Evolutionary conservation across 148 eudicot genomes (phyloP).

Genomic region (Limonium bicolor): DNA sequence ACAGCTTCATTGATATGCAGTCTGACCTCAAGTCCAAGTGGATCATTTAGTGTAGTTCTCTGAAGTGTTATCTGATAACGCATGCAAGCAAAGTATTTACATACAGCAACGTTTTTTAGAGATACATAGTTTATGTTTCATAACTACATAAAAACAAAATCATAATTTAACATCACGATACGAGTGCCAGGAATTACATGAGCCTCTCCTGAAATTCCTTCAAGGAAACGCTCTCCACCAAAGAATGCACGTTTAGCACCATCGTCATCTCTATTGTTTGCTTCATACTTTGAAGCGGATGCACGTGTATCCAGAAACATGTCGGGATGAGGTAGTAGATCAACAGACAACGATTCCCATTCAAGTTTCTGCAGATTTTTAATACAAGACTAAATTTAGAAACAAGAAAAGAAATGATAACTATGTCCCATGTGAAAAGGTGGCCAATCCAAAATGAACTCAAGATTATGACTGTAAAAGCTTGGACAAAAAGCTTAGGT

Average conservation of each 20-base stretch:
- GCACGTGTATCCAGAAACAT: constrained; percentile 67
- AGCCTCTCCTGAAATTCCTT: constrained; percentile 98
- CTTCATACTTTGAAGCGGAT: constrained; percentile 34
- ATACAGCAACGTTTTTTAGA: no score
- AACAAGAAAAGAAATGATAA: no score
- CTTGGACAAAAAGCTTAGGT: no score
- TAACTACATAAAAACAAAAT: no score
- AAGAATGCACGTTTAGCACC: constrained; percentile 89
- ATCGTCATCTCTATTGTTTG: constrained; percentile 63
- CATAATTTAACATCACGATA: no score
- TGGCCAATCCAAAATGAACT: no score
- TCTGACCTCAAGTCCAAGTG: constrained; percentile 83
- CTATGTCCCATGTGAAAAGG: no score
- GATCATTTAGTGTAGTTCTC: constrained; percentile 74
- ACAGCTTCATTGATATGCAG: constrained; percentile 82
- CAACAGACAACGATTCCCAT: constrained; percentile 82
- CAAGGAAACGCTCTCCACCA: constrained; percentile 94
- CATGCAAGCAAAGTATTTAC: constrained; percentile 8
- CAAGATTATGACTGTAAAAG: no score
- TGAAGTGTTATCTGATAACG: constrained; percentile 69
- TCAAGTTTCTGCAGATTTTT: constrained; percentile 66
- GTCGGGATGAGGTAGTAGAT: constrained; percentile 96
- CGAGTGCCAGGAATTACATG: constrained; percentile 31
- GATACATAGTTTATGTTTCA: no score
- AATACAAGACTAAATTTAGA: no score